phyloP scores from a whole-genome alignment of 345 rosid species.

The Boechera retrofracta region DNA sequence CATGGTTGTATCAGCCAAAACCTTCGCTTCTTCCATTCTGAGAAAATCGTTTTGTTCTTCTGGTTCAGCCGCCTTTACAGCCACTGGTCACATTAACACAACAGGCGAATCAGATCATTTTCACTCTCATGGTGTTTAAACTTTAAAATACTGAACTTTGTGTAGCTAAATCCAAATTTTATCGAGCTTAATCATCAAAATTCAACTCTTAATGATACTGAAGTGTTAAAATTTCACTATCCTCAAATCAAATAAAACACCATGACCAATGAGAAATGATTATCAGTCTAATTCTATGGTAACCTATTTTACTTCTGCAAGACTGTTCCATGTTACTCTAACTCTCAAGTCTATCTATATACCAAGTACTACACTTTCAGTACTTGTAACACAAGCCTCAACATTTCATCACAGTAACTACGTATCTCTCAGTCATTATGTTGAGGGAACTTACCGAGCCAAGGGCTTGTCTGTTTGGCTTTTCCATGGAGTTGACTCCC shows the following conservation, averaged over 20 bases:
- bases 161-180: neutral
- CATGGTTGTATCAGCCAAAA: slow-evolving; percentile 46
- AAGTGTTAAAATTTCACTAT: neutral
- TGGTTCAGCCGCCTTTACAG: slow-evolving; percentile 58
- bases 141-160: neutral
- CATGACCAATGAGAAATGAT: neutral
- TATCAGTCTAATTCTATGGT: slow-evolving; percentile 10
- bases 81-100: slow-evolving; percentile 13
- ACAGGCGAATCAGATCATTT: slow-evolving; percentile 18
- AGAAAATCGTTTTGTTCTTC: slow-evolving; percentile 54
- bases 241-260: slow-evolving; percentile 3
- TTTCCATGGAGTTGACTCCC: slow-evolving; percentile 67
- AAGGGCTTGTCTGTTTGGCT: slow-evolving; percentile 61
- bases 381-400: slow-evolving; percentile 1
- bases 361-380: slow-evolving; percentile 4
- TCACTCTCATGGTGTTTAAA: neutral
- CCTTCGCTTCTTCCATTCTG: slow-evolving; percentile 61
- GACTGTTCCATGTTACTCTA: slow-evolving; percentile 15
- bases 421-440: neutral
- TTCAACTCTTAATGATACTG: neutral
- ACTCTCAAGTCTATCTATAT: slow-evolving; percentile 4
- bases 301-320: slow-evolving; percentile 11
- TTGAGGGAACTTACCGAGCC: slow-evolving; percentile 56
- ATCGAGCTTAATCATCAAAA: neutral
- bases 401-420: neutral